Base-by-base conservation (phyloP, 2,329 filamentous ascomycete genomes). In the Cladophialophora exuberans region DNA sequence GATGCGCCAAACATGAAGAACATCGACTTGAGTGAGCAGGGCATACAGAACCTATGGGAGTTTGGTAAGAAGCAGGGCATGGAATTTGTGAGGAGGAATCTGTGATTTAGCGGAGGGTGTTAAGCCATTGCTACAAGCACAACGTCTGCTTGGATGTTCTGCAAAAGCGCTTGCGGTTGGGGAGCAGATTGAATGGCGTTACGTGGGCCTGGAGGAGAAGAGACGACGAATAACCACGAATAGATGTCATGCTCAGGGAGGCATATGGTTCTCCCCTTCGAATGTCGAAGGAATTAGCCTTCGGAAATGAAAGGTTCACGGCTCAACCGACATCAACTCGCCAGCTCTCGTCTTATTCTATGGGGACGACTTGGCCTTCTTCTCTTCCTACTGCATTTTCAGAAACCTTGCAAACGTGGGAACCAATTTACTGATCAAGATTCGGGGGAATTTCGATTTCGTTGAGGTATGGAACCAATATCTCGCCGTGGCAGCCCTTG, bases 11-110 rank as follows among this genome's bases (percentile, higher is more conserved):
- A 91, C 69, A 84, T 97, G 73, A 90, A 94, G 79, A 90, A 89
- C 70, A 93, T 97, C 73, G 93, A 97, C 72, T 84, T 97, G 52
- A 95, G 90, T 67, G 93, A 97, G 75, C 91, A 97, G 75, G 93
- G 93, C 46, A 84, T 97, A 72, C 86, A 96, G 74, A 97, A 96
- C 76, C 80, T 93, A 64, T 94, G 92, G 74, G 90, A 96, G 72
- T 88, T 97, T 72, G 93, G 92, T 71, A 95, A 94, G 80, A 87
- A 87, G 67, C 93, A 96, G 75, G 76, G 96, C 69, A 88, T 90
- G 39, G 92, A 97, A 76, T 88, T 91, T 82, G 80, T 97, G 80
- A 85, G 93, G 70, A 90, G 95, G 44, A 66, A 66, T 54, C 52
- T 66, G 54, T 66, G 45, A 59, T 48, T 41, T 22, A 7, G 11